phyloP scores from a whole-genome alignment of 768 basidiomycete species.

The Podaxis carcinomalis region DNA sequence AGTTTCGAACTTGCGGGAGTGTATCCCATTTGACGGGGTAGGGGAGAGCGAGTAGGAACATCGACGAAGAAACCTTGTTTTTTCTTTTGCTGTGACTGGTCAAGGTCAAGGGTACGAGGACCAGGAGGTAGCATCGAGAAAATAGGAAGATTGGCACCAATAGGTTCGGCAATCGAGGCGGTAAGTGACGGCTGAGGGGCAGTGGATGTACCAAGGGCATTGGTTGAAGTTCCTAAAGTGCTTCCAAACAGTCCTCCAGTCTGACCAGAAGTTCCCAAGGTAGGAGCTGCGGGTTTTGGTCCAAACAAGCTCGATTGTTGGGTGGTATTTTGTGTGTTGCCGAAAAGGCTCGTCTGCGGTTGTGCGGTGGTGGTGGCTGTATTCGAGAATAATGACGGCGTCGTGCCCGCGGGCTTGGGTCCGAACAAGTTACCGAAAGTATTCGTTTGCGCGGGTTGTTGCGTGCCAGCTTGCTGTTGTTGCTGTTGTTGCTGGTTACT shows the following conservation, averaged over 20 bases:
- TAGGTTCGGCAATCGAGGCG: slow-evolving; percentile 86
- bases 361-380: slow-evolving; percentile 28
- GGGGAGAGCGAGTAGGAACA: slow-evolving; percentile 65
- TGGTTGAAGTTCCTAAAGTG: slow-evolving; percentile 26
- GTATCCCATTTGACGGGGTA: slow-evolving; percentile 63
- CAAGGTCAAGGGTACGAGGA: slow-evolving; percentile 57
- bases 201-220: slow-evolving; percentile 35
- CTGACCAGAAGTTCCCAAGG: slow-evolving; percentile 33
- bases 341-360: slow-evolving; percentile 40
- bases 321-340: slow-evolving; percentile 38
- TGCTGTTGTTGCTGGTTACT: slow-evolving; percentile 23
- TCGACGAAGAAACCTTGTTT: slow-evolving; percentile 77
- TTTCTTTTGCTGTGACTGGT: slow-evolving; percentile 63
- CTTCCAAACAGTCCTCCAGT: slow-evolving; percentile 38
- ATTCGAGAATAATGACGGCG: slow-evolving; percentile 34
- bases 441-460: slow-evolving; percentile 19
- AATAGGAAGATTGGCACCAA: slow-evolving; percentile 66
- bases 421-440: slow-evolving; percentile 40
- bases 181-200: slow-evolving; percentile 55
- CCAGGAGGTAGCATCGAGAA: slow-evolving; percentile 74
- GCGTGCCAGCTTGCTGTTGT: slow-evolving; percentile 19
- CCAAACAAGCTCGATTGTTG: slow-evolving; percentile 47
- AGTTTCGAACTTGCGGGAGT: slow-evolving; percentile 65
- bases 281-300: slow-evolving; percentile 46
- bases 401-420: slow-evolving; percentile 34